Evolutionary conservation across 2,329 filamentous ascomycete genomes (phyloP).

Genomic region (Polytolypa hystricis): DNA sequence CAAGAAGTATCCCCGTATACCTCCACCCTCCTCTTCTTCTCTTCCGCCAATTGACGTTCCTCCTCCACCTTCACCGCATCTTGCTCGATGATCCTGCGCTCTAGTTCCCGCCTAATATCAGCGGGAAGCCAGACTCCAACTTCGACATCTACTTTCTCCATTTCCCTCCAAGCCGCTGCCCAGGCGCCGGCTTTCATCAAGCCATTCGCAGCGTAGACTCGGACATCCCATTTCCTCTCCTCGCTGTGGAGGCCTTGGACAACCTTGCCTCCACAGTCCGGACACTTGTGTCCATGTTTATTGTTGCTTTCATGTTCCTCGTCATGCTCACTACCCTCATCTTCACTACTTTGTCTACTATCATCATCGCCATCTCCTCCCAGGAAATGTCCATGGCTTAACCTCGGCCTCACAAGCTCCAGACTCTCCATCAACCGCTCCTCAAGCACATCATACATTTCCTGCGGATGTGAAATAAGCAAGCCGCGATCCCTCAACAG

Average conservation of each 20-base stretch:
- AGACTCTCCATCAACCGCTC: slow-evolving; percentile 50
- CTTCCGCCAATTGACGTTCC: slow-evolving; percentile 11
- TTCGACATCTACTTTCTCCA: slow-evolving; percentile 97
- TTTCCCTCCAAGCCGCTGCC: slow-evolving; percentile 89
- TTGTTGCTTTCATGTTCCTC: slow-evolving; percentile 23
- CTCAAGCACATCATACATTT: slow-evolving; percentile 52
- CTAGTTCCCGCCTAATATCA: slow-evolving; percentile 40
- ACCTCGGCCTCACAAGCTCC: slow-evolving; percentile 43
- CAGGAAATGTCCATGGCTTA: slow-evolving; percentile 50
- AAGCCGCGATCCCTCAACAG: slow-evolving; percentile 48
- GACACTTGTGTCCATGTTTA: slow-evolving; percentile 32
- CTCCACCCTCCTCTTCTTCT: slow-evolving; percentile 11
- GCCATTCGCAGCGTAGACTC: slow-evolving; percentile 89
- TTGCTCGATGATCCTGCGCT: slow-evolving; percentile 33
- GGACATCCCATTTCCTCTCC: slow-evolving; percentile 53
- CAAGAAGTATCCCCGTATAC: slow-evolving; percentile 12
- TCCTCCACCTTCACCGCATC: slow-evolving; percentile 19
- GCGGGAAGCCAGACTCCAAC: slow-evolving; percentile 59
- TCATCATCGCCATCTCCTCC: slow-evolving; percentile 20
- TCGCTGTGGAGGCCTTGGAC: slow-evolving; percentile 31
- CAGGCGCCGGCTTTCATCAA: slow-evolving; percentile 86
- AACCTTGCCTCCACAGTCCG: slow-evolving; percentile 41
- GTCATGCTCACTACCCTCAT: slow-evolving; percentile 25
- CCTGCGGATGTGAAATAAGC: slow-evolving; percentile 51
- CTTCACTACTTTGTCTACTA: slow-evolving; percentile 12